A percentile compares a stretch with the other conserved stretches of the same genome.
Conservation (phyloP, 352 stramenopile species). For the Globisporangium paddicum region DNA sequence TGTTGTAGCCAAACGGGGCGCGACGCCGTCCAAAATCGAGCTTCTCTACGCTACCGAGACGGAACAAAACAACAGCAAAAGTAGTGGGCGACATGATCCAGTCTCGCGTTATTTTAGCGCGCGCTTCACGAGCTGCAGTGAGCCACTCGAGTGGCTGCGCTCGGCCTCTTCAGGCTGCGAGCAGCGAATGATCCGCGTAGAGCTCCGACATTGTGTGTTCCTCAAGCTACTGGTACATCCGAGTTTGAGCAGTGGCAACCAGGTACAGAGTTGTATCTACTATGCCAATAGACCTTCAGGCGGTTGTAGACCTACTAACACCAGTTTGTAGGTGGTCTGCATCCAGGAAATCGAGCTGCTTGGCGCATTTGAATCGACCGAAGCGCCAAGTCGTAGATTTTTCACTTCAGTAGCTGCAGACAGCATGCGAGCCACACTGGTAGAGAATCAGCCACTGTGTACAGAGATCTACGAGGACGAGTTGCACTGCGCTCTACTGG, state of each 20-base stretch:
- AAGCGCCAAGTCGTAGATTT: neutral
- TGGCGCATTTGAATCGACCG: conserved; percentile 6
- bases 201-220: conserved; percentile 19
- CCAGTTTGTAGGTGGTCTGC: conserved; percentile 18
- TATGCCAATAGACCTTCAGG: too few relatives aligned
- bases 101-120: conserved; percentile 31
- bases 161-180: neutral
- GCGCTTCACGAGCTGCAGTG: conserved; percentile 10
- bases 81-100: conserved; percentile 7
- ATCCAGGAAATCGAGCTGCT: conserved; percentile 28
- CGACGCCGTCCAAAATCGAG: conserved; percentile 7
- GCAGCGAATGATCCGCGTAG: conserved; percentile 14
- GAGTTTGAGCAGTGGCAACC: conserved; percentile 7
- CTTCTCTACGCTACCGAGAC: neutral
- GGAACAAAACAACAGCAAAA: too few relatives aligned
- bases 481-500: conserved; percentile 23
- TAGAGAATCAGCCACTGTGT: neutral
- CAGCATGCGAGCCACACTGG: neutral
- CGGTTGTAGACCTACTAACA: too few relatives aligned
- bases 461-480: conserved; percentile 12
- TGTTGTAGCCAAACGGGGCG: neutral
- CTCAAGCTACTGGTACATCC: conserved; percentile 29
- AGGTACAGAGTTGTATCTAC: too few relatives aligned
- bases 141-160: conserved; percentile 4
- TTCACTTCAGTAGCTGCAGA: neutral